phyloP scores from a whole-genome alignment of 768 basidiomycete genomes.

The Solioccasus polychromus region DNA sequence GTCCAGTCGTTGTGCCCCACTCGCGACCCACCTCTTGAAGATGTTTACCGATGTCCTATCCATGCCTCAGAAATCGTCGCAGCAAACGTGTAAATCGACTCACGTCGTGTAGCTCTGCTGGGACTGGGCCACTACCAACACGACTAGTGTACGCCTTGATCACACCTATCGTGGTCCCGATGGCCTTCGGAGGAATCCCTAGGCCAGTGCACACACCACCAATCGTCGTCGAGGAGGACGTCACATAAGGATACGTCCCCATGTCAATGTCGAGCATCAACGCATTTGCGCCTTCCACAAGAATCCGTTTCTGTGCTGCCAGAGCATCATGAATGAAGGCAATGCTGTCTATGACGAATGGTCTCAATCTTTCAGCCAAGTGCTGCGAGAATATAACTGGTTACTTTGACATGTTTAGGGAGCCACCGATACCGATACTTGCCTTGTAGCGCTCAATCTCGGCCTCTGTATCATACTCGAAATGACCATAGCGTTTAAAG shows the following conservation, averaged over 20 bases:
- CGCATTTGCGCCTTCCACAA: slow-evolving; percentile 98
- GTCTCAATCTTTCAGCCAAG: slow-evolving; percentile 79
- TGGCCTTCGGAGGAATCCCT: slow-evolving; percentile 88
- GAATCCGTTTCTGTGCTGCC: slow-evolving; percentile 67
- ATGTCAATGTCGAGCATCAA: slow-evolving; percentile 98
- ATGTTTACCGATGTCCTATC: slow-evolving; percentile 75
- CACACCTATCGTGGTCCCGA: slow-evolving; percentile 89
- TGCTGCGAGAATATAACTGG: slow-evolving; percentile 40
- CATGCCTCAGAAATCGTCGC: background rate
- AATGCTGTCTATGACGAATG: slow-evolving; percentile 88
- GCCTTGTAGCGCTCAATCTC: slow-evolving; percentile 94
- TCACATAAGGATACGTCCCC: slow-evolving; percentile 97
- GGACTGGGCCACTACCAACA: slow-evolving; percentile 98
- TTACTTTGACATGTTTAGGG: background rate
- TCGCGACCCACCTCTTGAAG: slow-evolving; percentile 93
- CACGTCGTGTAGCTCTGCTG: slow-evolving; percentile 91
- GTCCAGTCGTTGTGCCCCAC: slow-evolving; percentile 90
- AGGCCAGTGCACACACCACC: slow-evolving; percentile 97
- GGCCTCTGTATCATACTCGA: slow-evolving; percentile 97
- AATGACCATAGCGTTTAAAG: slow-evolving; percentile 96
- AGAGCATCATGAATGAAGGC: slow-evolving; percentile 82
- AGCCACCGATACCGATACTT: slow-evolving; percentile 8
- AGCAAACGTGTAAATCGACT: slow-evolving; percentile 23
- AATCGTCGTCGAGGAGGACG: slow-evolving; percentile 88
- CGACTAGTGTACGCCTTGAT: slow-evolving; percentile 98